Evolutionary conservation across 176 grass and related monocot species (phyloP), one percentile per base, ranked within the genome.

Genomic region (Canna indica): DNA sequence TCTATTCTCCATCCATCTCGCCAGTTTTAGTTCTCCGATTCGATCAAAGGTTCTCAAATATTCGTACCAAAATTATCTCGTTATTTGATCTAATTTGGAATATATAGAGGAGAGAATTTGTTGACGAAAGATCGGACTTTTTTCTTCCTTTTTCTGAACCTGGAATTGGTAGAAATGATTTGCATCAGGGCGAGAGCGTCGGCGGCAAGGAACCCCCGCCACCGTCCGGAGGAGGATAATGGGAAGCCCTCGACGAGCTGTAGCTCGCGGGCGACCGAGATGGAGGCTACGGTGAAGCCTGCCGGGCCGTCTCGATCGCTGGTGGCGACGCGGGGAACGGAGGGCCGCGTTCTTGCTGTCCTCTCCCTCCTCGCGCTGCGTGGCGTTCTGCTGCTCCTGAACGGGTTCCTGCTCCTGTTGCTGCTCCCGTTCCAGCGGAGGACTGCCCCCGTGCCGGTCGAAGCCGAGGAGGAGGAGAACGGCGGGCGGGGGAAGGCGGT

Each of bases 351-450:
- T 28, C 16, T 20, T 30, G 74, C 61, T 28, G 17, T 76, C 1
- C 45, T 76, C 61, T 67, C 61, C 30, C 31, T 68, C 24, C 27
- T 12, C 47, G 47, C 33, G 10, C 47, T 76, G 29, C 61, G 63
- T 30, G 24, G 74, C 33, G 42, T 67, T 5, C 46, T 67, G 7
- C 63, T 56, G 22, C 32, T 76, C 22, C 63, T 76, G 29, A 36
- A 67, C 45, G 47, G 46, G 24, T 30, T 67, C 24, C 1, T 38
- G 12, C 47, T 68, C 6, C 61, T 67, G 29, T 11, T 76, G 14
- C 47, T 76, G 8, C 47, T 54, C 46, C 74, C 74, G 5, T 76
- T 76, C 47, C 59, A 25, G 39, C 15, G 38, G 26, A 28, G 18
- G 36, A 27, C 20, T 61, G 28, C 12, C 38, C 18, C 30, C 16